Evolutionary conservation across 2,329 filamentous ascomycete genomes (phyloP).

Genomic region (Pseudogymnoascus sp.): DNA sequence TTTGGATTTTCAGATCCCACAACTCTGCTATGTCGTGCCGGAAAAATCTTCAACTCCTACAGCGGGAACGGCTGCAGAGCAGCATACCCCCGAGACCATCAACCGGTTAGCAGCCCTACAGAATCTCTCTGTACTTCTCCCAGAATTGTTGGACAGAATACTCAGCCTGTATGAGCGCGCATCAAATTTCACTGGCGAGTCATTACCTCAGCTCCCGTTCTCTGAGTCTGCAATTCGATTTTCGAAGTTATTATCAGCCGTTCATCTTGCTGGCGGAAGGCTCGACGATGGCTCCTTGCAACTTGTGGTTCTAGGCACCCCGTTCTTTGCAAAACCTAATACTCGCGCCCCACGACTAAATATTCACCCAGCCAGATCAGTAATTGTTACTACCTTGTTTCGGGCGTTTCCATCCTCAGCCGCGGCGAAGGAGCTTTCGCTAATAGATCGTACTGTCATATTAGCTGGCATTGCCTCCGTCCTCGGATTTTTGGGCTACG

Average conservation of each 20-base stretch:
- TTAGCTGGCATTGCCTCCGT: constrained; percentile 81
- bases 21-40: constrained; percentile 35
- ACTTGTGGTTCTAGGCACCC: constrained; percentile 55
- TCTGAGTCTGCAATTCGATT: constrained; percentile 68
- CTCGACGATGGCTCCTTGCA: constrained; percentile 53
- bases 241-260: constrained; percentile 57
- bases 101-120: constrained; percentile 34
- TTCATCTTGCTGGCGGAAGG: constrained; percentile 57
- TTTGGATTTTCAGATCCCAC: constrained; percentile 70
- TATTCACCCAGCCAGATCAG: constrained; percentile 48
- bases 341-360: constrained; percentile 44
- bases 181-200: constrained; percentile 52
- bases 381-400: constrained; percentile 58
- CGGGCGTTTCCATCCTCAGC: constrained; percentile 60
- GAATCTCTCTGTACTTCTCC: constrained; percentile 50
- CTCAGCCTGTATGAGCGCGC: constrained; percentile 64
- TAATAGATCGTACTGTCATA: constrained; percentile 68
- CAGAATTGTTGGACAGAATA: constrained; percentile 68
- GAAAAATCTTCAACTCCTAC: constrained; percentile 25
- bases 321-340: constrained; percentile 40
- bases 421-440: constrained; percentile 57
- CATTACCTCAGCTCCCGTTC: constrained; percentile 59
- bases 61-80: constrained; percentile 17
- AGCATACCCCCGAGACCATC: constrained; percentile 24
- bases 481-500: constrained; percentile 68